Percentiles rank a stretch among this genome's conserved stretches.
Conservation (phyloP, 441 rosid genomes). For the Erodium texanum region DNA sequence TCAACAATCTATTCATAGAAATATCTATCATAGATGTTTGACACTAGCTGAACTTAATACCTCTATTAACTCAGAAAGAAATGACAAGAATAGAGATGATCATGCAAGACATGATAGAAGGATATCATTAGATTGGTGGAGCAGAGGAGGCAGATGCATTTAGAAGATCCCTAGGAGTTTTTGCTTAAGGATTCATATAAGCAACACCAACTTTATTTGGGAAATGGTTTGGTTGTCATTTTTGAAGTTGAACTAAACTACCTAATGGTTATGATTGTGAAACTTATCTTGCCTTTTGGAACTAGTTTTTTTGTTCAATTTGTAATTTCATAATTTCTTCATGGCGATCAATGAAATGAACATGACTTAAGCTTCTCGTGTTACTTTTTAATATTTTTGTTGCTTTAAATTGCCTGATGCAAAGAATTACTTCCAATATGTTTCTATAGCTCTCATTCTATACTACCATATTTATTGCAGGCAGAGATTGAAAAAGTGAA, state of each 20-base stretch:
- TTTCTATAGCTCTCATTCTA: slow-evolving; percentile 3
- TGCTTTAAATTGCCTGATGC: background rate
- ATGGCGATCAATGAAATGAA: background rate
- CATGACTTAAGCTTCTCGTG: background rate
- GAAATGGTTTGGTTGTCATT: background rate
- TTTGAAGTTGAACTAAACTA: background rate
- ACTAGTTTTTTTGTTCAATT: background rate
- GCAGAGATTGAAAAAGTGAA: slow-evolving; percentile 90
- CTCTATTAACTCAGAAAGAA: background rate
- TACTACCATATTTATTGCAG: slow-evolving; percentile 28
- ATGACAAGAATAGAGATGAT: background rate
- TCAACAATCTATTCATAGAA: no score
- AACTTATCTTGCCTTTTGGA: background rate
- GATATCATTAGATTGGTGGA: background rate
- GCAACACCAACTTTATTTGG: background rate
- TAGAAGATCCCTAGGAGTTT: background rate
- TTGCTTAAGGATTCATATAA: background rate
- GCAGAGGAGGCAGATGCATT: background rate
- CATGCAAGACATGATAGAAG: background rate
- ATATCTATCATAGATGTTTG: background rate
- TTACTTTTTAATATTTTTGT: background rate
- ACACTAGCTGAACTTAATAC: background rate
- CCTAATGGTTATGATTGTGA: background rate
- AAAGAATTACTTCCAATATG: background rate
- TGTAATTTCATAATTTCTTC: background rate